Evolutionary conservation across 2,329 filamentous ascomycete species (phyloP), one percentile per base, ranked within the genome.

Genomic region (Dactylellina haptotyla): DNA sequence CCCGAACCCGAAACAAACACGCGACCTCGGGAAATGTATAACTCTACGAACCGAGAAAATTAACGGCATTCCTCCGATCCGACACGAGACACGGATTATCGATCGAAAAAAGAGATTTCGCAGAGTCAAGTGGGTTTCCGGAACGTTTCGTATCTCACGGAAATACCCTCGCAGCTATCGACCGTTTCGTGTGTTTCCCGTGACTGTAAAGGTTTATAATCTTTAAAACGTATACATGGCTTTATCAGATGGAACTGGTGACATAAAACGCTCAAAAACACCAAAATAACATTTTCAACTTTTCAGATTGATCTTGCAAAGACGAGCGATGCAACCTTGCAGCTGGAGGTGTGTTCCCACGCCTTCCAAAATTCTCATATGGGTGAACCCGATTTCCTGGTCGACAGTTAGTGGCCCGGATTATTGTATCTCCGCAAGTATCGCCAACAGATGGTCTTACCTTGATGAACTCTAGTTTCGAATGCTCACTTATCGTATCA

Each of bases 331-430:
- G 80, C 94, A 98, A 9, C 94, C 95, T 79, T 92, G 96, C 48
- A 99, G 85, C 82, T 99, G 95, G 69, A 99, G 85, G 75, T 97
- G 86, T 5, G 94, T 97, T 82, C 98, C 94, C 23, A 99, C 92
- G 28, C 95, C 95, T 80, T 99, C 95, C n/a, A 99, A 84, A 64
- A 99, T 94, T 81, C 96, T 93, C 95, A 99, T 99, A 80, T 99
- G 95, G 1, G 95, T 96, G 82, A 98, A 98, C 59, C 95, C 95
- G 81, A 99, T 99, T 83, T 97, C 95, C 83, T 78, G 34, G 8
- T 51, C 25, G 81, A 74, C 51, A 9, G 45, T 48, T 48, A 62
- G 54, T 39, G 18, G 26, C 8, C 9, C 4, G 5, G 30, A 14
- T 30, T 48, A 28, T 23, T 30, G 12, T 32, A n/a, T n/a, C n/a